Evolutionary conservation across 2,329 filamentous ascomycete species (phyloP).

Genomic region (Aspergillus alliaceus): DNA sequence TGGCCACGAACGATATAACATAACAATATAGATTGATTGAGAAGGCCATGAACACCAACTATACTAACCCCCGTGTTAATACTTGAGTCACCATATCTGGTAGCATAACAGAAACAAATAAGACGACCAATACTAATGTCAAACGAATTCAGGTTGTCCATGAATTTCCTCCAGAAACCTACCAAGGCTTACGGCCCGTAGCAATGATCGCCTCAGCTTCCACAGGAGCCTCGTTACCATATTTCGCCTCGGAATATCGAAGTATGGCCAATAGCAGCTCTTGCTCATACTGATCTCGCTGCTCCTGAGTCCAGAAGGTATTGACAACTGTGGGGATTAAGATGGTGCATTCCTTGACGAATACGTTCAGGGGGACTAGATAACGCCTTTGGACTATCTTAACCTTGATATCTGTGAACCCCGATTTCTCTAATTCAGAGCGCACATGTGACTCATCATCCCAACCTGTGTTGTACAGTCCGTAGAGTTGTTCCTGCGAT

Average conservation of each 20-base stretch:
- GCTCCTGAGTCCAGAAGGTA: conserved; percentile 29
- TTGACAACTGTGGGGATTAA: conserved; percentile 20
- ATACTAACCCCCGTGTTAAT: no score
- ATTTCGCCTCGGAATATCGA: conserved; percentile 25
- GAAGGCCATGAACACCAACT: no score
- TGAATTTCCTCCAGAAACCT: no score
- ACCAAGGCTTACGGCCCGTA: conserved; percentile 28
- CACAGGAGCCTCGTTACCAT: conserved; percentile 23
- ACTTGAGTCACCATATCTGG: no score
- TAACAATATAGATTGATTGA: no score
- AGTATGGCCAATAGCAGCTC: conserved; percentile 22
- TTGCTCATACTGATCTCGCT: conserved; percentile 22
- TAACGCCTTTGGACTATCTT: conserved; percentile 14
- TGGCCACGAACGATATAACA: no score
- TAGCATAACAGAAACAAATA: no score
- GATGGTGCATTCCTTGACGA: conserved; percentile 15
- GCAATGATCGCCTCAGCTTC: conserved; percentile 30
- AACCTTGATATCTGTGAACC: conserved; percentile 26
- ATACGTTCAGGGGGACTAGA: conserved; percentile 13
- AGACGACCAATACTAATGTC: no score
- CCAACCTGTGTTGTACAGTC: conserved; percentile 23
- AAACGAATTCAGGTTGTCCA: no score
- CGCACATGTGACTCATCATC: conserved; percentile 21
- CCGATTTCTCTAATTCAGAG: conserved; percentile 20
- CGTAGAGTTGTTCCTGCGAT: conserved; percentile 19